Conservation (phyloP, 257 asterid species). For the Nemophila menziesii region DNA sequence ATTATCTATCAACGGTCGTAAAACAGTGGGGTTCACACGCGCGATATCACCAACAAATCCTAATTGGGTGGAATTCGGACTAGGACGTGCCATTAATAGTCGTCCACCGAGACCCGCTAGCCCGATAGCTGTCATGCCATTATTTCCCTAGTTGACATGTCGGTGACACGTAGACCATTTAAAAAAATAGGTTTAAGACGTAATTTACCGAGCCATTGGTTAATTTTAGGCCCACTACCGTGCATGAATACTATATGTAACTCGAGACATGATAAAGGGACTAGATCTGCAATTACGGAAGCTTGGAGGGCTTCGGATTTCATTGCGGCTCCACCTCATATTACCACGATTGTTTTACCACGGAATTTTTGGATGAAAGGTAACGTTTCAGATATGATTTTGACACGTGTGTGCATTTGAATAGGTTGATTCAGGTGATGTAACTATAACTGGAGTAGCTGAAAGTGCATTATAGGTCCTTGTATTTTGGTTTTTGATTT, state of each 20-base stretch:
- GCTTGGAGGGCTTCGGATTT: not conserved
- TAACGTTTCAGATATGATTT: not conserved
- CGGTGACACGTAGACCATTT: not conserved
- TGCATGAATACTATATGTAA: not conserved
- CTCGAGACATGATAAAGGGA: not conserved
- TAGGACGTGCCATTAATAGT: not conserved
- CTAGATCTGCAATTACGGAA: not conserved
- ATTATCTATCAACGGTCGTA: not conserved
- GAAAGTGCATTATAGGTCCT: too few relatives aligned
- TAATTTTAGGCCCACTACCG: not conserved
- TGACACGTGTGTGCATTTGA: not conserved
- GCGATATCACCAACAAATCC: not conserved
- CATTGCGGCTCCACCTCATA: not conserved
- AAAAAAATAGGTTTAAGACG: not conserved
- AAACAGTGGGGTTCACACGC: not conserved
- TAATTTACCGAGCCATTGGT: not conserved
- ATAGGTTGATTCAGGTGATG: not conserved
- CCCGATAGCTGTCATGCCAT: not conserved
- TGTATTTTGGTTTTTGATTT: too few relatives aligned
- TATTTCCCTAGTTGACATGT: not conserved
- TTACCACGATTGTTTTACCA: not conserved
- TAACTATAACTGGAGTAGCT: not conserved
- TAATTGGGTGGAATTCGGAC: not conserved
- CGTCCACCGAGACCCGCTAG: not conserved
- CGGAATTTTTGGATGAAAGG: not conserved